A percentile compares a stretch with the other conserved stretches of the same genome.
phyloP scores from a whole-genome alignment of 176 grass and related monocot genomes.

The Raddia distichophylla region DNA sequence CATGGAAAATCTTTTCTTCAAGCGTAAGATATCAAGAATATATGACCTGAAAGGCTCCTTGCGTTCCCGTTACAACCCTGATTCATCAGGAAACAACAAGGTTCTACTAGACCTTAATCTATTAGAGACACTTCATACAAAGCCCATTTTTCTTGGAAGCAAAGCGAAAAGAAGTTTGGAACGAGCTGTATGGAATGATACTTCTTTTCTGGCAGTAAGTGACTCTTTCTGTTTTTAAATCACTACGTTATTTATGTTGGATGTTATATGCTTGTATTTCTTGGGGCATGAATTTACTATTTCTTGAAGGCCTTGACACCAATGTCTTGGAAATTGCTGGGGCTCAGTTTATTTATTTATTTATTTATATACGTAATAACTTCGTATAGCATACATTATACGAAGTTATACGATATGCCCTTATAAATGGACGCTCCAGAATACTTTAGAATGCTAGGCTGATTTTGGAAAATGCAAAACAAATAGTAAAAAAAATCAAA shows the following conservation, averaged over 20 bases:
- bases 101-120: conserved; percentile 98
- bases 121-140: conserved; percentile 89
- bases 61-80: conserved; percentile 88
- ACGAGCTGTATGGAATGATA: conserved; percentile 93
- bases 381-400: too few relatives aligned
- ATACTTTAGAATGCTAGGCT: too few relatives aligned
- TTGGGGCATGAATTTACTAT: neutral
- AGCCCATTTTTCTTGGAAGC: conserved; percentile 93
- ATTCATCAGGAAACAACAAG: conserved; percentile 81
- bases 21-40: conserved; percentile 80
- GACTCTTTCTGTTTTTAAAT: conserved; percentile 14
- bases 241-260: neutral
- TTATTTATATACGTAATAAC: too few relatives aligned
- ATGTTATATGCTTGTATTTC: neutral
- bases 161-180: conserved; percentile 87
- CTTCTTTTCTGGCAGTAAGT: conserved; percentile 90
- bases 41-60: conserved; percentile 97
- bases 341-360: neutral
- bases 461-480: too few relatives aligned
- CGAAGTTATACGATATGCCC: too few relatives aligned
- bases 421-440: too few relatives aligned
- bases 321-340: conserved; percentile 7
- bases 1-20: conserved; percentile 98
- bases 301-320: neutral
- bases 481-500: too few relatives aligned